phyloP scores from a whole-genome alignment of 257 asterid genomes.

The Solanum tacnaense region DNA sequence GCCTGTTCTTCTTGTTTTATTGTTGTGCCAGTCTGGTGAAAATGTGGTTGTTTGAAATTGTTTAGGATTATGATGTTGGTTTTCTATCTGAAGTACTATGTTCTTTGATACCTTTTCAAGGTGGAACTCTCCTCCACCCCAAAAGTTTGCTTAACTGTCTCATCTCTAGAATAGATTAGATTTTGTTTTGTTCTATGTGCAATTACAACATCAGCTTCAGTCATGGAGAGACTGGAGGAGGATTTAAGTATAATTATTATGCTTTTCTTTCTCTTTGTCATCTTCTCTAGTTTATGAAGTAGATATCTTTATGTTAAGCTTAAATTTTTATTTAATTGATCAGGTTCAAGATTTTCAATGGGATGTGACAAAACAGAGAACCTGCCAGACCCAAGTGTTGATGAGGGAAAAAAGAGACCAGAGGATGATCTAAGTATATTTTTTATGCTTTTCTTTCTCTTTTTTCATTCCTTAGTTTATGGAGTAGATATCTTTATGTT shows the following conservation, averaged over 20 bases:
- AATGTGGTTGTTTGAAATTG: not conserved
- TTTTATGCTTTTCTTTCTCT: not conserved
- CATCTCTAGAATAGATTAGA: not conserved
- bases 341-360: slow-evolving; percentile 31
- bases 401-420: not conserved
- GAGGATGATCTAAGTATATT: not conserved
- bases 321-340: not conserved
- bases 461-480: not conserved
- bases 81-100: not conserved
- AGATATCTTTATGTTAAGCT: not conserved
- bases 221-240: not conserved
- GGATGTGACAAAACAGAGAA: slow-evolving; percentile 23
- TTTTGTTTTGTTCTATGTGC: not conserved
- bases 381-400: slow-evolving; percentile 17
- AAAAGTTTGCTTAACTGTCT: not conserved
- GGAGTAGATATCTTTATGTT: not conserved
- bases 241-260: not conserved
- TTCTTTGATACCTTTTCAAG: not conserved
- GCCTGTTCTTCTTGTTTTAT: not conserved
- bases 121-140: not conserved
- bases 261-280: not conserved
- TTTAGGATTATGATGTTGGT: not conserved
- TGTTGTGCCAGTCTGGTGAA: not conserved
- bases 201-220: not conserved
- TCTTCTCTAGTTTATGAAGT: not conserved